phyloP scores from a whole-genome alignment of 768 basidiomycete species.

The Pulveroboletus sp. region DNA sequence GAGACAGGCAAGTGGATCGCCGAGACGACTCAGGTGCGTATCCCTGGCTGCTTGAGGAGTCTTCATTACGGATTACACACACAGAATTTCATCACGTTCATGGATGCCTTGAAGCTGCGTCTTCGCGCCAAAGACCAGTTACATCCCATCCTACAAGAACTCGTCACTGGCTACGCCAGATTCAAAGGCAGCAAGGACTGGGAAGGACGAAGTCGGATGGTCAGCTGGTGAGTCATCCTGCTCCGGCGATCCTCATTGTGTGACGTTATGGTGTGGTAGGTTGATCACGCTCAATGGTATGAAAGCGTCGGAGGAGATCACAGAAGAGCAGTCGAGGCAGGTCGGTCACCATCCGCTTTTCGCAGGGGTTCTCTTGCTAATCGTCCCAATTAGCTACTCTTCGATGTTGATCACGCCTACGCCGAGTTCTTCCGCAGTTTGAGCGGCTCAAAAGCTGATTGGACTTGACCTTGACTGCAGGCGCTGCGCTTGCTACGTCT shows the following conservation, averaged over 20 bases:
- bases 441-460: slow-evolving; percentile 37
- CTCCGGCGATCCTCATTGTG: neutral
- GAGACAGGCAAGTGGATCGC: slow-evolving; percentile 98
- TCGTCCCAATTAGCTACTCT: slow-evolving; percentile 59
- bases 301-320: slow-evolving; percentile 95
- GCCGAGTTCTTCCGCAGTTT: slow-evolving; percentile 87
- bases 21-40: slow-evolving; percentile 85
- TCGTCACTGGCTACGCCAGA: slow-evolving; percentile 90
- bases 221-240: slow-evolving; percentile 67
- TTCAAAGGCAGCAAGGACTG: slow-evolving; percentile 95
- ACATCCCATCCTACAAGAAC: slow-evolving; percentile 89
- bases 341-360: slow-evolving; percentile 37
- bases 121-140: slow-evolving; percentile 96
- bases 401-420: slow-evolving; percentile 96
- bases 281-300: slow-evolving; percentile 94
- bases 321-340: slow-evolving; percentile 93
- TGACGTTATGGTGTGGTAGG: slow-evolving; percentile 46
- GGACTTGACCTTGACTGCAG: slow-evolving; percentile 16
- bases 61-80: neutral
- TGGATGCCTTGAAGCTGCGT: slow-evolving; percentile 92
- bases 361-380: neutral
- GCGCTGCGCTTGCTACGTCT: slow-evolving; percentile 68
- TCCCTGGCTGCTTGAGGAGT: neutral
- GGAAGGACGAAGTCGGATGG: slow-evolving; percentile 89
- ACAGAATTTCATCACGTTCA: slow-evolving; percentile 96